These are phyloP conservation scores for Linnemannia schmuckeri DNA, from an alignment of 192 early-diverging fungal genomes.

Conservation along the genomic window DNA sequence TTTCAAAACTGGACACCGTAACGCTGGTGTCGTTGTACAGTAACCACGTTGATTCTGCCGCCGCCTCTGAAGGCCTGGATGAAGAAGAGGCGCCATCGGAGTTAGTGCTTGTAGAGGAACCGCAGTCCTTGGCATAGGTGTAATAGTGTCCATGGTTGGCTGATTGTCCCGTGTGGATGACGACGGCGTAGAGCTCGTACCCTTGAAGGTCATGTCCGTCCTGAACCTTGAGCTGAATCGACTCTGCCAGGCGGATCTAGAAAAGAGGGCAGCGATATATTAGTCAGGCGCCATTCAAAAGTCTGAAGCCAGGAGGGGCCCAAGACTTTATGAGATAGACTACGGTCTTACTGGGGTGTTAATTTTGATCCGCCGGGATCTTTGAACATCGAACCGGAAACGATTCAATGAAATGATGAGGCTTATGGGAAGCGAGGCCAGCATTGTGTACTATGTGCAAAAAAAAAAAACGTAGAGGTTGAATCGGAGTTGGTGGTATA, in stretches of 20 bases:
- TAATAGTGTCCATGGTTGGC: slow-evolving; percentile 69
- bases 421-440: slow-evolving; percentile 26
- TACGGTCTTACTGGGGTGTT: slow-evolving; percentile 27
- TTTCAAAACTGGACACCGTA: slow-evolving; percentile 31
- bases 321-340: no score
- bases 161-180: slow-evolving; percentile 61
- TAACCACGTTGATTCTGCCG: slow-evolving; percentile 24
- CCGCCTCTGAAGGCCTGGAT: background rate
- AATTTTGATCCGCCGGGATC: slow-evolving; percentile 37
- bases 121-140: slow-evolving; percentile 59
- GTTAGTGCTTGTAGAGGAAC: background rate
- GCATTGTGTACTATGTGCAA: slow-evolving; percentile 25
- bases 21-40: slow-evolving; percentile 57
- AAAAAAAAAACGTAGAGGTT: background rate
- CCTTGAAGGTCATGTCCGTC: slow-evolving; percentile 11
- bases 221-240: slow-evolving; percentile 25
- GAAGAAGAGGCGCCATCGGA: background rate
- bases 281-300: background rate
- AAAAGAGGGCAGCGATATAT: background rate
- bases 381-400: slow-evolving; percentile 39
- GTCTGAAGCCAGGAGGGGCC: no score
- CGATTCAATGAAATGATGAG: slow-evolving; percentile 48
- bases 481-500: background rate
- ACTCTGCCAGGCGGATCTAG: slow-evolving; percentile 23
- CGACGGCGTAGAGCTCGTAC: slow-evolving; percentile 62